Base-by-base conservation (phyloP, 2,329 filamentous ascomycete genomes). In the Monilinia aucupariae region DNA sequence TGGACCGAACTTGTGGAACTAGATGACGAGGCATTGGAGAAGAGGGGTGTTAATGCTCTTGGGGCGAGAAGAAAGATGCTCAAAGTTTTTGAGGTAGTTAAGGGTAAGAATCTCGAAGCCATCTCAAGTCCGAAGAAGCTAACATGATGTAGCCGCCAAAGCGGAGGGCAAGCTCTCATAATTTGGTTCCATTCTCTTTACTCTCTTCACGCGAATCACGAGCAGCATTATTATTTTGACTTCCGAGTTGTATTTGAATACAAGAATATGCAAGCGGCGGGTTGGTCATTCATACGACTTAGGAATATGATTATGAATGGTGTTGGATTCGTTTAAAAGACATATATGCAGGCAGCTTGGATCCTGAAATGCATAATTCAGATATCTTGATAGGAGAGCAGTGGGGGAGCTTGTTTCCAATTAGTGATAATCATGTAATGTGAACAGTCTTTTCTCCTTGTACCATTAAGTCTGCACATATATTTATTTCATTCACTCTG, bases 21-120 rank as follows among this genome's bases (percentile, higher is more conserved):
- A 70, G 91, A 97, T 72, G 94, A 99, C 70, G 92, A 92, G 74
- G 92, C 91, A 55, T 80, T 99, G 67, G 93, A 97, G 78, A 90
- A 91, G 32, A 88, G 91, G 59, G 94, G 94, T 56, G 94, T 99
- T 39, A 97, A 96, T 75, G 94, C 94, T 61, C 83, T 97, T 63
- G 94, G 94, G 71, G 94, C 94, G 22, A 83, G 94, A 70, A 89
- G 93, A 75, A 99, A 99, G 84, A 96, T 99, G 91, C 80, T 99
- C 65, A 99, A 99, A 85, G 94, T 97, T 63, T 97, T 97, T 77
- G 94, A 97, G 72, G 92, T 97, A 80, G 93, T 97, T 72, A 91
- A 86, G 77, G 89, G 85, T 86, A 78, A 67, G 78, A 71, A 49
- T 22, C 48, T 20, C 45, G 8, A 17, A n/a, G 13, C 47, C 43